Evolutionary conservation across 2,329 filamentous ascomycete genomes (phyloP).

Genomic region (Pseudocercospora macadamiae): DNA sequence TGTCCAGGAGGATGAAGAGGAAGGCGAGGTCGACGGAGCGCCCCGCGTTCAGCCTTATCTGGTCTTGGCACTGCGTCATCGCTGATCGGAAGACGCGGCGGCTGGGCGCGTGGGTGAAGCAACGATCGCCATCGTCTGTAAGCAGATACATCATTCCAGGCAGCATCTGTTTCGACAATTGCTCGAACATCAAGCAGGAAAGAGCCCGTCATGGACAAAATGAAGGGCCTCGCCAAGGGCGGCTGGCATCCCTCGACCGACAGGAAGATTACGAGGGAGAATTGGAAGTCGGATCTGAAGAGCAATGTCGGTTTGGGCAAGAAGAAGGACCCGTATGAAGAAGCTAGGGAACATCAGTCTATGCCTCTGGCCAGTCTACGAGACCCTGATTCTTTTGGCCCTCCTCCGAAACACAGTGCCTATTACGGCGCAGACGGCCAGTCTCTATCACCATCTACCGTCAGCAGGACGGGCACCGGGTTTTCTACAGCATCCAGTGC

Average conservation of each 20-base stretch:
- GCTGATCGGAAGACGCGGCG: too few relatives aligned
- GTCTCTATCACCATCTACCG: slow-evolving; percentile 18
- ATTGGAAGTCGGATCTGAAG: slow-evolving; percentile 49
- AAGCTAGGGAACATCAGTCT: slow-evolving; percentile 56
- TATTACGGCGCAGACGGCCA: slow-evolving; percentile 49
- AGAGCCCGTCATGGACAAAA: slow-evolving; percentile 31
- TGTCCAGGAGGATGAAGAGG: too few relatives aligned
- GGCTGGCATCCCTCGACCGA: slow-evolving; percentile 53
- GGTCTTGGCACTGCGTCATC: too few relatives aligned
- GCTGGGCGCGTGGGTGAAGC: too few relatives aligned
- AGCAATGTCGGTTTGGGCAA: slow-evolving; percentile 52
- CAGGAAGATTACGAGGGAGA: slow-evolving; percentile 57
- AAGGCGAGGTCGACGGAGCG: too few relatives aligned
- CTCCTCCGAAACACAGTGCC: slow-evolving; percentile 71
- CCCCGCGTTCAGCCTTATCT: too few relatives aligned
- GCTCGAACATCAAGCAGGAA: not conserved
- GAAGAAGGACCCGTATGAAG: slow-evolving; percentile 42
- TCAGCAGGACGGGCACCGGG: slow-evolving; percentile 41
- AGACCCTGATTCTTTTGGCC: slow-evolving; percentile 73
- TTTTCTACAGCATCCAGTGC: slow-evolving; percentile 25
- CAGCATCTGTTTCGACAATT: too few relatives aligned
- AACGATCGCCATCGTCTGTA: too few relatives aligned
- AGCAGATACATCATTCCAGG: too few relatives aligned
- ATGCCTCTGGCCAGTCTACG: slow-evolving; percentile 70
- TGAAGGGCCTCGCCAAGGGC: slow-evolving; percentile 48